A percentile compares a stretch with the other conserved stretches of the same genome.
phyloP scores from a whole-genome alignment of 2,329 filamentous ascomycete genomes.

The Cyphellophora attinorum region DNA sequence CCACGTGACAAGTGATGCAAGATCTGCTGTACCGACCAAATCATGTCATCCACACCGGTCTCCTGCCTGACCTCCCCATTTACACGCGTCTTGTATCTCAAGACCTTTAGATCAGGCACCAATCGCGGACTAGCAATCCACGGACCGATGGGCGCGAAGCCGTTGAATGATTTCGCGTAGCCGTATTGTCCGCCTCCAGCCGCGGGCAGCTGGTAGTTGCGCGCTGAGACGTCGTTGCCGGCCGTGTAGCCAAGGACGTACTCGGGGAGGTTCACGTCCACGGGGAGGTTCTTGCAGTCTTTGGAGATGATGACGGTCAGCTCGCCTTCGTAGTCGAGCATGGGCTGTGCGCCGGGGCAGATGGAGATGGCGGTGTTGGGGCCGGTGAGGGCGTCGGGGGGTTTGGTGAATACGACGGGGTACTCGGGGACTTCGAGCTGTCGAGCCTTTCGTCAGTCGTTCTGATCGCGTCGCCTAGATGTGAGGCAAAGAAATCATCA shows the following conservation, averaged over 20 bases:
- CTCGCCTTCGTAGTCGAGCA: conserved; percentile 8
- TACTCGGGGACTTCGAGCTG: conserved; percentile 2
- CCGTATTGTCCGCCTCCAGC: conserved; percentile 23
- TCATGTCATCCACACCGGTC: conserved; percentile 26
- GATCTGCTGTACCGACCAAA: conserved; percentile 25
- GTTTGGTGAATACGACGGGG: conserved; percentile 25
- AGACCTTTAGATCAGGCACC: conserved; percentile 18
- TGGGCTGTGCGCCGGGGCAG: neutral
- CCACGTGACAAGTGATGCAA: conserved; percentile 25
- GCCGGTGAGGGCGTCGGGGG: conserved; percentile 23
- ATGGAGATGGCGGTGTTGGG: conserved; percentile 19
- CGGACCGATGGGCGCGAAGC: conserved; percentile 33
- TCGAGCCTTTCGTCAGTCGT: neutral
- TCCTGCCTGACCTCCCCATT: conserved; percentile 28
- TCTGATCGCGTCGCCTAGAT: neutral
- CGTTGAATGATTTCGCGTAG: conserved; percentile 28
- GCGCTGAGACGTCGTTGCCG: conserved; percentile 29
- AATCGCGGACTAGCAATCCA: conserved; percentile 28
- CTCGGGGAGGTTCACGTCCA: conserved; percentile 13
- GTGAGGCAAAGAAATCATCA: neutral
- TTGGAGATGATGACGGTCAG: conserved; percentile 5
- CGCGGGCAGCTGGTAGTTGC: conserved; percentile 26
- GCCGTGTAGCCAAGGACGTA: conserved; percentile 30
- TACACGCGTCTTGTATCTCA: conserved; percentile 22
- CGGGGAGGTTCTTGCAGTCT: conserved; percentile 4